Conservation (phyloP, 2,329 filamentous ascomycete species). For the Myrmaecium sp. region DNA sequence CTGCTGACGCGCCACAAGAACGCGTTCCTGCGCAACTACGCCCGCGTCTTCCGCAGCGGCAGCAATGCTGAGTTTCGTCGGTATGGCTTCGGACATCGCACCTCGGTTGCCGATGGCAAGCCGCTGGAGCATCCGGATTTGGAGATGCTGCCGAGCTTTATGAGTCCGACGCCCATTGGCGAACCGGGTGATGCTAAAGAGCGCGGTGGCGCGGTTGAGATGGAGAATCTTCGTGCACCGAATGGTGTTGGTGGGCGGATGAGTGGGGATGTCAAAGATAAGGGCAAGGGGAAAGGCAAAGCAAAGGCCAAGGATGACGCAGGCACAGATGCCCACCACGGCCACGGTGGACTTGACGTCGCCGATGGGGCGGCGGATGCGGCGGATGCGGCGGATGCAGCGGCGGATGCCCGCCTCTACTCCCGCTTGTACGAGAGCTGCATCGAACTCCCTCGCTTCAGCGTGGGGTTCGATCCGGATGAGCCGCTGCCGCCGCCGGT, state of each 20-base stretch:
- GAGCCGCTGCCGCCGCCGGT: too few relatives aligned
- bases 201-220: not conserved
- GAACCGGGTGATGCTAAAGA: not conserved
- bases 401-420: constrained; percentile 15
- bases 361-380: too few relatives aligned
- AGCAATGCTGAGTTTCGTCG: constrained; percentile 20
- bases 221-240: too few relatives aligned
- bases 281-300: constrained; percentile 6
- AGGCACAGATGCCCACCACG: too few relatives aligned
- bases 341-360: too few relatives aligned
- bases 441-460: too few relatives aligned
- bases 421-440: constrained; percentile 20
- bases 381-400: too few relatives aligned
- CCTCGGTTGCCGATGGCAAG: constrained; percentile 24
- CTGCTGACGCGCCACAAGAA: constrained; percentile 24
- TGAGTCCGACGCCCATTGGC: not conserved
- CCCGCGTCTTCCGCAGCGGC: constrained; percentile 24
- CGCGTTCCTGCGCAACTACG: constrained; percentile 26
- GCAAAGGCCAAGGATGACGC: constrained; percentile 7
- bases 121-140: constrained; percentile 29
- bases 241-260: too few relatives aligned
- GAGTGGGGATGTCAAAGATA: constrained; percentile 3
- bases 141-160: constrained; percentile 26
- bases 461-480: too few relatives aligned
- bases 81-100: constrained; percentile 27